These are phyloP conservation scores for Kitagawia praeruptora DNA, from an alignment of 129 eudicot species.

Conservation along the genomic window DNA sequence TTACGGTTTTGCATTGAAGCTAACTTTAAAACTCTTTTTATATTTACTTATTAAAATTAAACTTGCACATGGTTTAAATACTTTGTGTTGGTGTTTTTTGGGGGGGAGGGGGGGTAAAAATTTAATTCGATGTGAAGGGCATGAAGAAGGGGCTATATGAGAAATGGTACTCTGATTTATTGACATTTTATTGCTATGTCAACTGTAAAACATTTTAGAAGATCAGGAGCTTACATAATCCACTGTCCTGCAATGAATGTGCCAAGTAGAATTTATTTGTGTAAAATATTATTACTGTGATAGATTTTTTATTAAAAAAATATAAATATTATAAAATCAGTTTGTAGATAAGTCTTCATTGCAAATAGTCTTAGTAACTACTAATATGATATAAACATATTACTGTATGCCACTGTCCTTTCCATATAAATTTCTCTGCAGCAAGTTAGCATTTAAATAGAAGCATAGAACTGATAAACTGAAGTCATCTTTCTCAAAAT, in stretches of 20 bases:
- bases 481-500: not conserved
- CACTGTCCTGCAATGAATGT: not conserved
- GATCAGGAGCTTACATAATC: not conserved
- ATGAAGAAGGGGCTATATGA: not conserved
- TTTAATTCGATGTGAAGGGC: not conserved
- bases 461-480: slow-evolving; percentile 1
- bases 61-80: not conserved
- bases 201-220: no score
- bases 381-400: not conserved
- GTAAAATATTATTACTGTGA: not conserved
- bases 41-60: not conserved
- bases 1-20: not conserved
- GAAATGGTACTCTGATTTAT: not conserved
- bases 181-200: no score
- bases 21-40: not conserved
- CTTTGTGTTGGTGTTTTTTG: not conserved
- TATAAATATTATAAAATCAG: not conserved
- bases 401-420: not conserved
- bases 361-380: not conserved
- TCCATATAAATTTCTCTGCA: not conserved
- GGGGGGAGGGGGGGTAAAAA: not conserved
- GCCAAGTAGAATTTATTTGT: not conserved
- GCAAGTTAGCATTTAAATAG: not conserved
- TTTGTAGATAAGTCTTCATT: not conserved
- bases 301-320: not conserved